Evolutionary conservation across 345 rosid species (phyloP).

Genomic region (Bruguiera sexangula): DNA sequence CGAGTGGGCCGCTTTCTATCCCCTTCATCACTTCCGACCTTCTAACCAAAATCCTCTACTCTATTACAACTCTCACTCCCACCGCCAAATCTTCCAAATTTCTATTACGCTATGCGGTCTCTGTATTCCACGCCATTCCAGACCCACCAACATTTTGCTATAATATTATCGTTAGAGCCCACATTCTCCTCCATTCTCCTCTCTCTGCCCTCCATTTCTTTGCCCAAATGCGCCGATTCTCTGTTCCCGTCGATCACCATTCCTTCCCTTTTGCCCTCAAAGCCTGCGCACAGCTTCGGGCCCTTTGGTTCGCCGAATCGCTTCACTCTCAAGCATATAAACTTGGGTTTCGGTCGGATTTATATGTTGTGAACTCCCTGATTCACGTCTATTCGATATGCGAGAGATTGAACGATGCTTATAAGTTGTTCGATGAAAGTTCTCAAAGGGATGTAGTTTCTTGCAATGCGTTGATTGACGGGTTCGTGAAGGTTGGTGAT

Average conservation of each 20-base stretch:
- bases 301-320: conserved; percentile 23
- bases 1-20: conserved; percentile 20
- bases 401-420: conserved; percentile 27
- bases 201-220: conserved; percentile 49
- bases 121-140: conserved; percentile 38
- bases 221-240: conserved; percentile 46
- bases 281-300: conserved; percentile 46
- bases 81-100: conserved; percentile 12
- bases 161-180: conserved; percentile 50
- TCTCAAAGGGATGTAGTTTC: conserved; percentile 52
- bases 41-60: conserved; percentile 39
- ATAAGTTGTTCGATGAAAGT: conserved; percentile 49
- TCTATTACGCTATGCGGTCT: conserved; percentile 36
- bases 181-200: conserved; percentile 49
- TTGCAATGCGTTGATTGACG: conserved; percentile 56
- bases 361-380: conserved; percentile 52
- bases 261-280: conserved; percentile 65
- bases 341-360: conserved; percentile 52
- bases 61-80: conserved; percentile 32
- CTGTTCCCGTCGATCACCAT: conserved; percentile 56
- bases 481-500: conserved; percentile 52
- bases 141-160: conserved; percentile 58
- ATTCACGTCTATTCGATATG: conserved; percentile 28
- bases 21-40: conserved; percentile 17
- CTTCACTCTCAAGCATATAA: conserved; percentile 51